Conservation (phyloP, 208 protist species). For the Kentomonas sorsogonicus region DNA sequence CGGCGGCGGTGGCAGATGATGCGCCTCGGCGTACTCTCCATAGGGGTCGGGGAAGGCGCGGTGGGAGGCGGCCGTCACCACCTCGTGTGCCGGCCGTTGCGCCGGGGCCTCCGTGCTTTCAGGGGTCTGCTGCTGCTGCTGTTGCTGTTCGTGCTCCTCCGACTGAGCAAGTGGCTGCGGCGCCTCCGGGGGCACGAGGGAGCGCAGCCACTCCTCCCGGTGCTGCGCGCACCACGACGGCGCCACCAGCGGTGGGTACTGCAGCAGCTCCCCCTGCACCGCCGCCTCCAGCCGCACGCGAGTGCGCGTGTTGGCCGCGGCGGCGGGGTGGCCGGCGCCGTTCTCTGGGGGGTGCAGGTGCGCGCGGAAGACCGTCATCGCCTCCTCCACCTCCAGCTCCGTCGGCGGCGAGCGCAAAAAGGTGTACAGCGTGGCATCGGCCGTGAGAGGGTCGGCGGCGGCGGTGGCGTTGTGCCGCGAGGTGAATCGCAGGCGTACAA, state of each 20-base stretch:
- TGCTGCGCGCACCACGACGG: constrained; percentile 25
- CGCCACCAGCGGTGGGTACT: constrained; percentile 34
- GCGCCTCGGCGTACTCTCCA: not conserved
- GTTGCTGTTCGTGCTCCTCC: too few species aligned
- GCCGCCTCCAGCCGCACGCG: constrained; percentile 31
- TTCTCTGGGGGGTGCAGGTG: constrained; percentile 24
- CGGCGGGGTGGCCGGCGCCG: constrained; percentile 9
- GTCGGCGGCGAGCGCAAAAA: constrained; percentile 71
- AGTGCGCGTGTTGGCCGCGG: constrained; percentile 16
- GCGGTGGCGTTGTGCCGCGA: constrained; percentile 36
- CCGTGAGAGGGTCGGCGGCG: constrained; percentile 38
- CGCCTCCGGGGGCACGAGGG: constrained; percentile 9
- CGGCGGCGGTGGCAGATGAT: not conserved
- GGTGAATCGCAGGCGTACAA: constrained; percentile 55
- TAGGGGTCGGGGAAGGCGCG: not conserved
- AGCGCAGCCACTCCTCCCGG: constrained; percentile 10
- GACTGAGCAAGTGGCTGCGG: not conserved
- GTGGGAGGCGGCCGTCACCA: not conserved
- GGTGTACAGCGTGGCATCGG: constrained; percentile 66
- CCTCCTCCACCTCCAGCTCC: constrained; percentile 29
- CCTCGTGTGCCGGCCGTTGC: not conserved
- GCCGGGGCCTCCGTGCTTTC: not conserved
- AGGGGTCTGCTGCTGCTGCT: too few species aligned
- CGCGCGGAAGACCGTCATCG: constrained; percentile 43
- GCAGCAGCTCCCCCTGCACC: constrained; percentile 40